phyloP scores from a whole-genome alignment of 768 basidiomycete genomes.

The Kwoniella sp. region DNA sequence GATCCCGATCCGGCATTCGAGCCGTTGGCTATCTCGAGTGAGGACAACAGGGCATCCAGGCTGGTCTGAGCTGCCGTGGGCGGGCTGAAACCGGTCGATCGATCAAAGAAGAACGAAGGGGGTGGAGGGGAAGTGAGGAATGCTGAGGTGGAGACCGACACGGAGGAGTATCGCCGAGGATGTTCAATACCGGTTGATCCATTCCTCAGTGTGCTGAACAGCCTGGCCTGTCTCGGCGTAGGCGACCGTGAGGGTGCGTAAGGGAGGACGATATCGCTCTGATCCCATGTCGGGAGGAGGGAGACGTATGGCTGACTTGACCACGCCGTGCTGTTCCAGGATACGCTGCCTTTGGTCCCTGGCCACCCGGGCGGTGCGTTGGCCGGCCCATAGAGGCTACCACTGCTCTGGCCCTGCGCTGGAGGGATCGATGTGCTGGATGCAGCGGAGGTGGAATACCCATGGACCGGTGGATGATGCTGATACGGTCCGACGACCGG shows the following conservation, averaged over 20 bases:
- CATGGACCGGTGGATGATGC: constrained; percentile 1
- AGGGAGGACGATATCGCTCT: constrained; percentile 10
- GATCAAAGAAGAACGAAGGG: constrained; percentile 15
- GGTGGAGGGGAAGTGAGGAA: constrained; percentile 15
- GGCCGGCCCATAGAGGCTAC: constrained; percentile 1
- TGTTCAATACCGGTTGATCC: no score
- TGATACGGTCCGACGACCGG: constrained; percentile 28
- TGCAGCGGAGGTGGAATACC: constrained; percentile 5
- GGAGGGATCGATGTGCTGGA: constrained; percentile 4
- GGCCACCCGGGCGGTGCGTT: no score
- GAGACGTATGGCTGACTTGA: no score
- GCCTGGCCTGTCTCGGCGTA: no score
- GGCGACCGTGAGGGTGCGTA: neutral
- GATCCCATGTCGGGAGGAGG: constrained; percentile 28
- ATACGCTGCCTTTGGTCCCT: no score
- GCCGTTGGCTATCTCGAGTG: constrained; percentile 1
- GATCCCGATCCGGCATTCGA: neutral
- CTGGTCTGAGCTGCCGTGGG: constrained; percentile 17
- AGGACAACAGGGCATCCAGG: constrained; percentile 7
- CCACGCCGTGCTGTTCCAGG: no score
- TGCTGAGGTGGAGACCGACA: constrained; percentile 10
- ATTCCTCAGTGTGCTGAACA: no score
- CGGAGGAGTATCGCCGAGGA: constrained; percentile 7
- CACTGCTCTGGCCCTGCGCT: neutral
- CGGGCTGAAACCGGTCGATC: constrained; percentile 1